phyloP scores from a whole-genome alignment of 1,284 basidiomycete genomes.

The Apiotrichum sp. region DNA sequence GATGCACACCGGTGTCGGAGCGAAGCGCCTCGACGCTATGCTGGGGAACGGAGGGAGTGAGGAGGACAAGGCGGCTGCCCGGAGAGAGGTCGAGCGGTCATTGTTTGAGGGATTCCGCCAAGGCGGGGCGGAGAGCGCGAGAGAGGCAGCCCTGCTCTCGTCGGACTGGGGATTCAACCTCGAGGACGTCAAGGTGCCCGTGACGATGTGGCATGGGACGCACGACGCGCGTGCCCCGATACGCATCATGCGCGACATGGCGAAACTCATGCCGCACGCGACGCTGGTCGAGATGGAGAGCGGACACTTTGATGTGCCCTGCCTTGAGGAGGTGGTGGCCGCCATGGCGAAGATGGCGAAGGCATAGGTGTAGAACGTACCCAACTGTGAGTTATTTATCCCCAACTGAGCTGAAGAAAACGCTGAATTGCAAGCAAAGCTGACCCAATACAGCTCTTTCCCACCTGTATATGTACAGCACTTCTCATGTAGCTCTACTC shows the following conservation, averaged over 20 bases:
- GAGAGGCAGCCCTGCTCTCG: slow-evolving; percentile 10
- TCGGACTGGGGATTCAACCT: slow-evolving; percentile 7
- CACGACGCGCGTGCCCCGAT: slow-evolving; percentile 7
- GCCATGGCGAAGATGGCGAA: background rate
- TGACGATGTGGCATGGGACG: slow-evolving; percentile 9
- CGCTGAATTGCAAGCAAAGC: too few species aligned
- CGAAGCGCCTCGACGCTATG: too few species aligned
- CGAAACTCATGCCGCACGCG: slow-evolving; percentile 2
- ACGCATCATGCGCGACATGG: slow-evolving; percentile 2
- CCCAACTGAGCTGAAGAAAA: too few species aligned
- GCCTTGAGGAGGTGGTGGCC: background rate
- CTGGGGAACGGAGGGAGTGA: too few species aligned
- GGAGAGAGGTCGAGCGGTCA: too few species aligned
- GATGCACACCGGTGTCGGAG: too few species aligned
- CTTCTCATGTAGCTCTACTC: too few species aligned
- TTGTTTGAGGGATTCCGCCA: slow-evolving; percentile 6
- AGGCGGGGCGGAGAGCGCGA: background rate
- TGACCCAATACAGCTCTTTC: too few species aligned
- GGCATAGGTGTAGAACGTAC: too few species aligned
- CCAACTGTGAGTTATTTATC: too few species aligned
- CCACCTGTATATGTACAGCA: too few species aligned
- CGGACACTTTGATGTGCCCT: slow-evolving; percentile 9
- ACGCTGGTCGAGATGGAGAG: background rate
- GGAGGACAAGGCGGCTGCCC: too few species aligned
- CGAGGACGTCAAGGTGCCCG: background rate